Base-by-base conservation (phyloP, 2,329 filamentous ascomycete genomes). In the Dactylellina haptotyla region DNA sequence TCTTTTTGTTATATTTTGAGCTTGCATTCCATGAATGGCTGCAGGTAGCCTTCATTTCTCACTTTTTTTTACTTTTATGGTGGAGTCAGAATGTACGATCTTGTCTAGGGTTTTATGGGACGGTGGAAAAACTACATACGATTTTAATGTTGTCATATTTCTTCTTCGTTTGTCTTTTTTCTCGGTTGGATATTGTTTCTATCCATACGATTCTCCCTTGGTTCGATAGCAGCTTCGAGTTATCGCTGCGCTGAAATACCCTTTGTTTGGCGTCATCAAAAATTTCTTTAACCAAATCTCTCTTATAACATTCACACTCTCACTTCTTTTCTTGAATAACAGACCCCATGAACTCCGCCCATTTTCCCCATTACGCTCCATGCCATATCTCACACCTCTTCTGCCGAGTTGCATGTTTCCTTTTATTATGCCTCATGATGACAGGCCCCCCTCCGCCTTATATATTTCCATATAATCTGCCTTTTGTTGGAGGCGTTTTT, bases 61-160 rank as follows among this genome's bases (percentile, higher is more conserved):
- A n/a, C n/a, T n/a, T 34, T 34, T 34, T 34, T 34, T 14, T 34
- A 6, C 2, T 53, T 41, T 25, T 51, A 25, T 37, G 48, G 67
- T 46, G 67, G 67, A 61, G 58, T 54, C 59, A 72, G 67, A 72
- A 59, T 72, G 67, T 72, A 65, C 59, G 67, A 72, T 72, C 45
- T 65, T 53, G 34, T 45, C 37, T 54, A 50, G 56, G 48, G 45
- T 18, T 4, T 6, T 34, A 43, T 28, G 50, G 54, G 51, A 63
- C 43, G 66, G 41, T 71, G 66, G 57, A 50, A 54, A 63, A 37
- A 32, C 46, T 64, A 53, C 59, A 72, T 65, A 65, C 48, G 67
- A 64, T 63, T 72, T 72, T 72, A 72, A 72, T 72, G 59, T 59
- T 46, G n/a, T 46, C 18, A 8, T n/a, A n/a, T 46, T 46, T 18